Base-by-base conservation (phyloP, 805 yeast species). In the Kazachstania kunashirensis region DNA sequence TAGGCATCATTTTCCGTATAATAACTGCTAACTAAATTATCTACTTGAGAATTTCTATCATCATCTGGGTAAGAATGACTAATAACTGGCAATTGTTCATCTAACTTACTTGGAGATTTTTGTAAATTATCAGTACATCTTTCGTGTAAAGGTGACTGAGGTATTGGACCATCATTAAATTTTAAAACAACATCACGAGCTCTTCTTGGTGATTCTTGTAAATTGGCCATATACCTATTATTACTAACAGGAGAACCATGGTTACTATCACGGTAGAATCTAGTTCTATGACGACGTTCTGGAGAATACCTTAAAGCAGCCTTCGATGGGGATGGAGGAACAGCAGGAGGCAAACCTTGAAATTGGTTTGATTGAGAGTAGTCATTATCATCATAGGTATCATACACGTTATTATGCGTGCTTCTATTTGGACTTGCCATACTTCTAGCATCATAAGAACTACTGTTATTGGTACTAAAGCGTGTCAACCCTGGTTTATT, bases 121-220 rank as follows among this genome's bases (percentile, higher is more conserved):
- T 36, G 33, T 23, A 39, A 24, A 27, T 42, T 35, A 28, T 39
- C 46, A 13, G 43, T 35, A 16, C n/a, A 38, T 12, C 24, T 26
- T 20, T 34, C 21, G 5, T 24, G 31, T 11, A 18, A 3, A 8
- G 42, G 37, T 14, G 44, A 31, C 15, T 26, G 15, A 6, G 24
- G 28, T 13, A 18, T 29, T 2, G 34, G 33, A 13, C 36, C 40
- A 16, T 65, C 64, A 37, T 66, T 66, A 20, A 66, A 62, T 33
- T 77, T 67, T 11, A 71, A 58, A 4, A 77, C 62, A 5, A 77
- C 67, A 4, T 68, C 70, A 27, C 62, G 65, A 29, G 68, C 68
- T 53, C 86, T 71, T 38, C 66, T 71, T 24, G 94, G 92, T 0
- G 94, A 78, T 55, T 83, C 88, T 46, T 74, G 60, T 37, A 73